phyloP scores from a whole-genome alignment of 306 rosid species.

The Trifolium subterraneum region DNA sequence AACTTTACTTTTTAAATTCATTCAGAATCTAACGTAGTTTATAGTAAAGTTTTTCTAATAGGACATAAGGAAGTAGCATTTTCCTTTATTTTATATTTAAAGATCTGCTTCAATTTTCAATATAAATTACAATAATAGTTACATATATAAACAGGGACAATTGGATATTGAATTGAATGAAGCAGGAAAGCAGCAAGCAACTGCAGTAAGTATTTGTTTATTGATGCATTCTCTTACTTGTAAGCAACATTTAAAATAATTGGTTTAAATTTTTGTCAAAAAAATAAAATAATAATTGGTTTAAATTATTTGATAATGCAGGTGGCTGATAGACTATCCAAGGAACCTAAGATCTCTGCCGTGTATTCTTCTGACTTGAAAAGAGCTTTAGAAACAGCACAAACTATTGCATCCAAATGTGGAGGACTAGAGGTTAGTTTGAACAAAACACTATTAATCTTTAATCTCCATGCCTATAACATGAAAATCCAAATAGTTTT shows the following conservation, averaged over 20 bases:
- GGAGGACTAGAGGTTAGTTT: not conserved
- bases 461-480: not conserved
- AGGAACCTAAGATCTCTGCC: not conserved
- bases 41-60: no score
- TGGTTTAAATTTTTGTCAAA: not conserved
- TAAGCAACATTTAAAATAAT: no score
- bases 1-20: no score
- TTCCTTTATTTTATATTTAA: not conserved
- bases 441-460: not conserved
- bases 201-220: constrained; percentile 54
- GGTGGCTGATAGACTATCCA: not conserved
- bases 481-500: no score
- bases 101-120: not conserved
- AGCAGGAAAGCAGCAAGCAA: constrained; percentile 81
- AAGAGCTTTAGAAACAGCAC: constrained; percentile 4
- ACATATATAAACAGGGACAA: constrained; percentile 61
- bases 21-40: no score
- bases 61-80: no score
- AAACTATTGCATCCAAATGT: not conserved
- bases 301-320: not conserved
- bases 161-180: constrained; percentile 81
- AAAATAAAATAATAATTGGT: no score
- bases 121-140: not conserved
- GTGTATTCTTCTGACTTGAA: not conserved
- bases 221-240: no score